phyloP scores from a whole-genome alignment of 805 yeast species.

The Yarrowia osloensis region DNA sequence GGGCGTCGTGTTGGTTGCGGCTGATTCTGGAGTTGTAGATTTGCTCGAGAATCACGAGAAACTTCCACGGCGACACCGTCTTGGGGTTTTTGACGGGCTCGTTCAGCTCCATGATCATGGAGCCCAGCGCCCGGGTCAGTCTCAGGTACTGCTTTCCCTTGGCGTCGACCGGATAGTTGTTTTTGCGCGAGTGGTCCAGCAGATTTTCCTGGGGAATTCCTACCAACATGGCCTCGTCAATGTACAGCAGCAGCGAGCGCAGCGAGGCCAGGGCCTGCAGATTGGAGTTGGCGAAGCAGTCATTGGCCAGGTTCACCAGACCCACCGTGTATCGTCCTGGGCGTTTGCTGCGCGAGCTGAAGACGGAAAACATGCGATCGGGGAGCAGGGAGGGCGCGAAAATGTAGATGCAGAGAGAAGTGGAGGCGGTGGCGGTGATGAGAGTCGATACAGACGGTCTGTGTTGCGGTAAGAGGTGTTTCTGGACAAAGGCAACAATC shows the following conservation, averaged over 20 bases:
- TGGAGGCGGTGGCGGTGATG: not conserved
- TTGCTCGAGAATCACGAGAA: slow-evolving; percentile 69
- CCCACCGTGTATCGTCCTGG: slow-evolving; percentile 65
- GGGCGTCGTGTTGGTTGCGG: slow-evolving; percentile 90
- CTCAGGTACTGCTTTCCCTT: slow-evolving; percentile 11
- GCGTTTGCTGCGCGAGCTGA: slow-evolving; percentile 41
- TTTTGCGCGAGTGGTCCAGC: slow-evolving; percentile 16
- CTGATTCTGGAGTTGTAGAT: slow-evolving; percentile 75
- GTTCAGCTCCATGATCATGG: slow-evolving; percentile 51
- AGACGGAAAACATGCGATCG: slow-evolving; percentile 32
- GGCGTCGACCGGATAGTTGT: slow-evolving; percentile 10
- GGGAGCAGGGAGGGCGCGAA: slow-evolving; percentile 28
- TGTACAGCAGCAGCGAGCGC: slow-evolving; percentile 36
- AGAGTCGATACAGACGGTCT: not conserved
- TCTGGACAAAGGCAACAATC: not conserved
- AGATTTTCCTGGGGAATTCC: slow-evolving; percentile 20
- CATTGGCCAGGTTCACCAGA: slow-evolving; percentile 75
- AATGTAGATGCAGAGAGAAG: slow-evolving; percentile 30
- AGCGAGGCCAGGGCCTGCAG: slow-evolving; percentile 58
- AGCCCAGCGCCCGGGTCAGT: slow-evolving; percentile 36
- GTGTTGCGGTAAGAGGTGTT: not conserved
- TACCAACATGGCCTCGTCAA: slow-evolving; percentile 32
- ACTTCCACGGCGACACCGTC: slow-evolving; percentile 74
- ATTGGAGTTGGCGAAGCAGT: slow-evolving; percentile 90
- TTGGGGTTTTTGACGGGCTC: slow-evolving; percentile 57